Evolutionary conservation across 306 rosid genomes (phyloP), one percentile per base, ranked within the genome.

Genomic region (Oemleria cerasiformis): DNA sequence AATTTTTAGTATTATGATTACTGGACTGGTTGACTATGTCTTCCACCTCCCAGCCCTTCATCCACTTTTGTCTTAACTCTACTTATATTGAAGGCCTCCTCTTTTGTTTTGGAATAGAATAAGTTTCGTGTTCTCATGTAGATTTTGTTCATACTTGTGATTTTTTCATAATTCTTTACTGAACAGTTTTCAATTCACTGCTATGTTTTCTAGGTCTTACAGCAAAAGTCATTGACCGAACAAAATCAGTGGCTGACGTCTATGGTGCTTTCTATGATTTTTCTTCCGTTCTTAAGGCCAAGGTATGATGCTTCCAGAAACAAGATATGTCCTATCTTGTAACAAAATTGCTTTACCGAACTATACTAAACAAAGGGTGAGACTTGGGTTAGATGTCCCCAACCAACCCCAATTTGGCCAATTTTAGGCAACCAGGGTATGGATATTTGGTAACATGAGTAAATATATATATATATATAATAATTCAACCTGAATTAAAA

Each of bases 221-320:
- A 61, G 96, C 99, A 58, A 94, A 94, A 82, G 80, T 94, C 72
- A 88, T 94, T 78, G 87, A 91, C 78, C 89, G 86, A 76, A 94
- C 99, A 49, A 83, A 83, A 66, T 87, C 90, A n/a, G 85, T 87
- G 73, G 83, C 90, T 42, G 99, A 94, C 70, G 95, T 94, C 84
- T 94, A 94, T 62, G 90, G 89, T 62, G 91, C 97, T 75, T 94
- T 94, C 90, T 86, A 73, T 77, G 99, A 94, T 82, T 94, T 94
- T 77, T 83, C 99, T 64, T 81, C 80, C 61, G 70, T 87, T 83
- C 61, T 94, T 59, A 83, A 89, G 80, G 81, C 86, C 58, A 94
- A 94, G 99, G 99, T 91, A 89, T 55, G 80, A 55, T 65, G 41
- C 69, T 76, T 60, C 55, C 59, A 3, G 50, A 47, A 71, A 36